Base-by-base conservation (phyloP, 2,329 filamentous ascomycete species). In the Karstenula rhodostoma region DNA sequence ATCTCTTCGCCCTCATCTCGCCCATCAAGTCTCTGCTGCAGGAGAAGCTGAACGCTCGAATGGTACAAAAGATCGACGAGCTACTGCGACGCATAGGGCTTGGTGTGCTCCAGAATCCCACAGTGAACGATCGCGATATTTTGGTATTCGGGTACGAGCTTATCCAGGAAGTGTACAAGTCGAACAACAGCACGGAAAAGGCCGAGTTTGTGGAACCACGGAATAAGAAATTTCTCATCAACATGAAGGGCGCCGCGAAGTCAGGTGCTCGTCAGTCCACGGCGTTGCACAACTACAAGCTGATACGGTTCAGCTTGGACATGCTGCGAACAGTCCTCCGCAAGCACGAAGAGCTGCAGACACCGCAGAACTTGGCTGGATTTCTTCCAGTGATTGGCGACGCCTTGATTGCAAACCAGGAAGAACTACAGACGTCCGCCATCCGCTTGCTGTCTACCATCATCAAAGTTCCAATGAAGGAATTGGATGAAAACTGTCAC, bases 101-200 rank as follows among this genome's bases (percentile, higher is more conserved):
- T 8, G 96, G 95, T 33, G 83, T 99, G 4, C 78, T 96, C 29
- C 89, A 91, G 65, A 99, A 99, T 68, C 84, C 90, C 3, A 89
- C 89, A 0, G 89, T 92, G 0, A 88, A 90, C 65, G 92, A 88
- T 68, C 88, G 90, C 51, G 92, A 97, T 66, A 89, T 94, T 43
- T 81, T 99, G n/a, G 82, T 97, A 0, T 97, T 99, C 77, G 97
- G 94, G 76, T 98, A 97, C 74, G 93, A 98, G 76, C 86, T 98
- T 49, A 91, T 98, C 43, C 91, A 96, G 73, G 90, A 94, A 64
- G 91, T 92, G 0, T 96, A 97, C 77, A 87, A 86, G 61, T 86
- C 86, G 59, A 72, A 83, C 85, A 56, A 86, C 83, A 67, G 83
- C 81, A 8, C 75, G 22, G 62, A 70, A 49, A 58, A 62, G 63